Base-by-base conservation (phyloP, 805 yeast genomes). In the Nakazawaea molendinolei region DNA sequence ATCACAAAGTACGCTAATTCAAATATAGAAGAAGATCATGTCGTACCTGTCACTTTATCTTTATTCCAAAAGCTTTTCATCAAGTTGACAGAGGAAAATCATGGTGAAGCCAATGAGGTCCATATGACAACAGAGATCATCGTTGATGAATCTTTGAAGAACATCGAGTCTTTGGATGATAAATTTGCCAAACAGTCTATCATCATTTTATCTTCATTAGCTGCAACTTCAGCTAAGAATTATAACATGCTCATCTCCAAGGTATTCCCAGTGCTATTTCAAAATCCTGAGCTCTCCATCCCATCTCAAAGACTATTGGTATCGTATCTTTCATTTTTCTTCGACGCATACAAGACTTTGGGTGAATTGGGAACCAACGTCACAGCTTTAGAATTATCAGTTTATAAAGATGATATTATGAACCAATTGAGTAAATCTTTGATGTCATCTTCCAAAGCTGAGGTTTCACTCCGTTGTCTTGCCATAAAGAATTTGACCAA, bases 351-450 rank as follows among this genome's bases (percentile, higher is more conserved):
- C 38, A 50, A 57, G 8, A 48, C 50, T n/a, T 61, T 83, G 14
- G 13, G 23, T 13, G 33, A 28, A 17, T 44, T 27, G 24, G 43
- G 7, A 17, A 34, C 20, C 43, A 44, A 16, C 70, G 9, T n/a
- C 5, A 12, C 12, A 24, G 67, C 42, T n/a, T 28, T 22, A 23
- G 56, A 65, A 7, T 53, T 84, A 34, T 45, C 55, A 12, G 45
- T 52, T 6, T 71, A 60, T 52, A 78, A 82, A 43, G 95, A 87
- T 48, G 76, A 76, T 26, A 61, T 89, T 12, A 57, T 87, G 21
- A 73, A 78, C 36, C 61, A 80, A 28, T 54, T 86, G 45, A 76
- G 87, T n/a, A 79, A 74, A 49, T 68, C 85, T 5, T 63, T 89
- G 33, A 72, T 80, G 51, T 69, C 81, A 0, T 69, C 84, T 0